Percentiles rank a stretch among this genome's conserved stretches.
Conservation (phyloP, 2,329 filamentous ascomycete species). For the Cadophora sp. region DNA sequence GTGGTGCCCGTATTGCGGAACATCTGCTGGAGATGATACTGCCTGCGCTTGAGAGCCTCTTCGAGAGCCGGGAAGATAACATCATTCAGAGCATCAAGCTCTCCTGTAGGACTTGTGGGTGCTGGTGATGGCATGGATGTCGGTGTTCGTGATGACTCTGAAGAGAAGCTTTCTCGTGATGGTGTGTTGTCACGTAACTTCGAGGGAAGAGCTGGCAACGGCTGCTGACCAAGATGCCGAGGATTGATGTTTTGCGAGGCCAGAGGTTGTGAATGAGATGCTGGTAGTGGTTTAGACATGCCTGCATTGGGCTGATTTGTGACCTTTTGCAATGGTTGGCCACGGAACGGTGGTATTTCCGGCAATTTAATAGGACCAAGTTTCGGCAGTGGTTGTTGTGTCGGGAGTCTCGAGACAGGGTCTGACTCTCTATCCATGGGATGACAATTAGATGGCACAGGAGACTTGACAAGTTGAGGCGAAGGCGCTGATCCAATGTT, state of each 20-base stretch:
- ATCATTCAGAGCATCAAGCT: constrained; percentile 85
- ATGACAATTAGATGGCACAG: constrained; percentile 36
- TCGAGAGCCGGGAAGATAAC: constrained; percentile 94
- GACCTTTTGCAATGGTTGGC: constrained; percentile 41
- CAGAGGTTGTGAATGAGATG: constrained; percentile 32
- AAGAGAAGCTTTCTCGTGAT: constrained; percentile 39
- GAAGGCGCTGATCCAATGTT: constrained; percentile 51
- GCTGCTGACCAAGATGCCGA: constrained; percentile 40
- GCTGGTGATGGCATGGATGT: constrained; percentile 63
- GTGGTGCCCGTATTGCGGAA: constrained; percentile 50
- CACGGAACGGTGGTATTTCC: constrained; percentile 47
- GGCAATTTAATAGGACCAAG: constrained; percentile 46
- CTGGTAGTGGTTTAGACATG: constrained; percentile 40
- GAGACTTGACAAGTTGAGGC: constrained; percentile 37
- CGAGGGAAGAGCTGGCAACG: constrained; percentile 44
- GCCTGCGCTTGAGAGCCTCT: constrained; percentile 84
- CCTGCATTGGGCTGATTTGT: constrained; percentile 42
- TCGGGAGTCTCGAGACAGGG: constrained; percentile 37
- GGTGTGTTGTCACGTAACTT: constrained; percentile 45
- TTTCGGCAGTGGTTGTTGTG: constrained; percentile 47
- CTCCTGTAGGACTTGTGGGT: constrained; percentile 65
- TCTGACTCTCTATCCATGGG: constrained; percentile 31
- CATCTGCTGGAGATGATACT: constrained; percentile 58
- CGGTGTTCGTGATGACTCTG: constrained; percentile 46
- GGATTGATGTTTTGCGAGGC: constrained; percentile 42